These are phyloP conservation scores for Fusarium buxicola DNA, from an alignment of 2,329 filamentous ascomycete genomes.

Conservation along the genomic window DNA sequence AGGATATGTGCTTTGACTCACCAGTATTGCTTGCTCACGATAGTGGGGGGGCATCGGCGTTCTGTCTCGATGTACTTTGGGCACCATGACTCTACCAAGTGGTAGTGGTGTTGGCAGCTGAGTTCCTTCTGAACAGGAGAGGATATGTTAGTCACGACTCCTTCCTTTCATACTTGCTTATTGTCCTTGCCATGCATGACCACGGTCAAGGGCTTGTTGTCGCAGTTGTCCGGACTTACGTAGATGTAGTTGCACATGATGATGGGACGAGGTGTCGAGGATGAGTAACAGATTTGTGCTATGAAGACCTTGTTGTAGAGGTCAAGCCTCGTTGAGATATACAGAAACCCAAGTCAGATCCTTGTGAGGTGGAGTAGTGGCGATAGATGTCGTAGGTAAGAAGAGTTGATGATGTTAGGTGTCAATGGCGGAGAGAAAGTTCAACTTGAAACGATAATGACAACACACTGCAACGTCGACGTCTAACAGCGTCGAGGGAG, in stretches of 20 bases:
- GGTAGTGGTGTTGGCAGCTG: conserved; percentile 64
- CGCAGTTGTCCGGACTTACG: conserved; percentile 46
- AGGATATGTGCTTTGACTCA: conserved; percentile 44
- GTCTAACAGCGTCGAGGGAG: conserved; percentile 27
- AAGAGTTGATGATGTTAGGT: conserved; percentile 15
- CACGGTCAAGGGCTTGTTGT: conserved; percentile 1
- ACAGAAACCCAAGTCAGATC: conserved; percentile 2
- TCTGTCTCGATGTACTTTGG: conserved; percentile 59
- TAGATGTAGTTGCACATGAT: conserved; percentile 66
- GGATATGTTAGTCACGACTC: conserved; percentile 25
- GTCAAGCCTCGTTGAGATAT: not conserved
- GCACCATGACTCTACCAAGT: conserved; percentile 60
- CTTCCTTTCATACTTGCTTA: not conserved
- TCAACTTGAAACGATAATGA: conserved; percentile 21
- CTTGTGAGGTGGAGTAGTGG: conserved; percentile 18
- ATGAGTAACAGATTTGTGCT: conserved; percentile 7
- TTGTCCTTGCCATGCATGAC: not conserved
- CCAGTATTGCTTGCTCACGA: conserved; percentile 61
- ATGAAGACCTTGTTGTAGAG: not conserved
- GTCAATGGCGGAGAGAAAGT: conserved; percentile 18
- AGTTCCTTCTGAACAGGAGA: conserved; percentile 57
- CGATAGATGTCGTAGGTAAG: conserved; percentile 14
- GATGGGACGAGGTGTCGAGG: conserved; percentile 12
- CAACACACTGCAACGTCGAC: conserved; percentile 26
- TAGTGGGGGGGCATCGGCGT: conserved; percentile 56